These are phyloP conservation scores for Tricholoma flavovirens DNA, from an alignment of 768 basidiomycete genomes.

Conservation along the genomic window DNA sequence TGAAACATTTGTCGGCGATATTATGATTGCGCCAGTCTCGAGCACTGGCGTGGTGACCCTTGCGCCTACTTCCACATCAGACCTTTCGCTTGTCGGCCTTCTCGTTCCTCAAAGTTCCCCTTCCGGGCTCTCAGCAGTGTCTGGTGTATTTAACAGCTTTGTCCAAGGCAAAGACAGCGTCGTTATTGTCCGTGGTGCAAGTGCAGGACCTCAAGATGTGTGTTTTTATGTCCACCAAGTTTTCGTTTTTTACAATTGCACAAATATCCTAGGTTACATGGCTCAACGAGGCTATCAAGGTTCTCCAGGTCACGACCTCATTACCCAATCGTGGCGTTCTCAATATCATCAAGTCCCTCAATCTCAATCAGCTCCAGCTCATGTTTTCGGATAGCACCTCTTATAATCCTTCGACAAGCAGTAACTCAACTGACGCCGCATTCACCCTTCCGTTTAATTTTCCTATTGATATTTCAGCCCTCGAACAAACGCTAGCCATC, in stretches of 20 bases:
- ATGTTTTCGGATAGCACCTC: slow-evolving; percentile 53
- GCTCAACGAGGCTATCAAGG: slow-evolving; percentile 68
- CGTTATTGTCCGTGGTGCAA: slow-evolving; percentile 52
- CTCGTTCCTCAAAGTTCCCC: slow-evolving; percentile 54
- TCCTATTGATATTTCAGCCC: slow-evolving; percentile 57
- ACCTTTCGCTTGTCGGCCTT: slow-evolving; percentile 53
- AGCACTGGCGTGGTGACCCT: slow-evolving; percentile 47
- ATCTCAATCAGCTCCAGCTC: slow-evolving; percentile 52
- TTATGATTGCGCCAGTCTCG: slow-evolving; percentile 54
- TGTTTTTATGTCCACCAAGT: slow-evolving; percentile 12
- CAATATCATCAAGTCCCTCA: slow-evolving; percentile 59
- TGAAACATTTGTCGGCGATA: slow-evolving; percentile 45
- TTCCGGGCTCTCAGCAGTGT: slow-evolving; percentile 52
- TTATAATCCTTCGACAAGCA: slow-evolving; percentile 53
- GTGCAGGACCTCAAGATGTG: slow-evolving; percentile 54
- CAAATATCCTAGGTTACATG: slow-evolving; percentile 47
- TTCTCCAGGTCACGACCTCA: slow-evolving; percentile 49
- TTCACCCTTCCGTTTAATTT: slow-evolving; percentile 69
- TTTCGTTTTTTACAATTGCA: neutral
- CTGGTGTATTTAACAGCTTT: slow-evolving; percentile 65
- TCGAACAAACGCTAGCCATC: slow-evolving; percentile 55
- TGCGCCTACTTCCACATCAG: slow-evolving; percentile 44
- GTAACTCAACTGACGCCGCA: slow-evolving; percentile 51
- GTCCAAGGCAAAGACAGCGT: slow-evolving; percentile 60
- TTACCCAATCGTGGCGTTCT: slow-evolving; percentile 60